Conservation (phyloP, 2,329 filamentous ascomycete species). For the Diaporthe ilicicola region DNA sequence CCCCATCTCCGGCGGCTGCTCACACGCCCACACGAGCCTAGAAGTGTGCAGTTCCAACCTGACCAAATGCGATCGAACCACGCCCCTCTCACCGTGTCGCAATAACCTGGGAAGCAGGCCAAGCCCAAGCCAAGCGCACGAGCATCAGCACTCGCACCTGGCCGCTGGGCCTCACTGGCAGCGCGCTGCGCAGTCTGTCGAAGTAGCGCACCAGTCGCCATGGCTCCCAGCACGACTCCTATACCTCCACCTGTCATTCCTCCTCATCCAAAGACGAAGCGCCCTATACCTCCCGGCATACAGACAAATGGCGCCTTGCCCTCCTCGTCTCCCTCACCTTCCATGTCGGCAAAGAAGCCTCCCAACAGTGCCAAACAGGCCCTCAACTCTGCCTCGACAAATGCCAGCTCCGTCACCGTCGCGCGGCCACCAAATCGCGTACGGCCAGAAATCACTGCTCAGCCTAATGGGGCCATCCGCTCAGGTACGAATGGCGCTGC, state of each 20-base stretch:
- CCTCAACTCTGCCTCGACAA: slow-evolving; percentile 51
- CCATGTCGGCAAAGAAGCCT: slow-evolving; percentile 64
- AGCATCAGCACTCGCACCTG: slow-evolving; percentile 41
- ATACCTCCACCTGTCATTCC: slow-evolving; percentile 51
- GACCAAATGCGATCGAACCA: slow-evolving; percentile 32
- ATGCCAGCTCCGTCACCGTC: slow-evolving; percentile 55
- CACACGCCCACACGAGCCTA: slow-evolving; percentile 46
- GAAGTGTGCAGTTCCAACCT: neutral
- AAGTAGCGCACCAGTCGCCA: slow-evolving; percentile 40
- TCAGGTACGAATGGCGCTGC: slow-evolving; percentile 26
- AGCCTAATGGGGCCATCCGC: slow-evolving; percentile 24
- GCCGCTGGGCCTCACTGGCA: slow-evolving; percentile 27
- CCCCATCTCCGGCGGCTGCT: neutral
- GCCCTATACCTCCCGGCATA: slow-evolving; percentile 70
- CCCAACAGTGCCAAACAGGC: slow-evolving; percentile 59
- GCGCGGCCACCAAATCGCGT: slow-evolving; percentile 64
- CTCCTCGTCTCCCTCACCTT: slow-evolving; percentile 67
- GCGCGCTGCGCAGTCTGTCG: slow-evolving; percentile 24
- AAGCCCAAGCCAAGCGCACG: slow-evolving; percentile 1
- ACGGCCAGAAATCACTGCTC: slow-evolving; percentile 58
- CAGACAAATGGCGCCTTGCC: slow-evolving; percentile 70
- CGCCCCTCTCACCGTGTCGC: slow-evolving; percentile 23
- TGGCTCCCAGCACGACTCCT: slow-evolving; percentile 65
- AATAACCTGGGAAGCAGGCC: slow-evolving; percentile 26
- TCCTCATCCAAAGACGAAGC: slow-evolving; percentile 68